Base-by-base conservation (phyloP, 176 grass and related monocot genomes). In the Ampelocalamus luodianensis region DNA sequence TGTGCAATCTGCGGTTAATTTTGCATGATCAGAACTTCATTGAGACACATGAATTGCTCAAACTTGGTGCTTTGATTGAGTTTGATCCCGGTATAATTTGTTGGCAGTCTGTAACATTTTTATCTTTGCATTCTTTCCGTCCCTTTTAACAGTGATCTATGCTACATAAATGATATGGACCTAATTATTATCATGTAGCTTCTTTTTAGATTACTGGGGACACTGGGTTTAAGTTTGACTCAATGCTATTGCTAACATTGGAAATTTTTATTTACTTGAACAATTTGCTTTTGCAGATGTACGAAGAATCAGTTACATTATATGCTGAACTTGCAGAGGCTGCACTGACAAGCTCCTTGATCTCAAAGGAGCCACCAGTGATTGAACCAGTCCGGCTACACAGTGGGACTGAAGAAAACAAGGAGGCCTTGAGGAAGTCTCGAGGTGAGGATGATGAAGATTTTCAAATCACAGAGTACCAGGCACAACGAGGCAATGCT, bases 371-470 rank as follows among this genome's bases (percentile, higher is more conserved):
- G 61, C 88, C 97, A 20, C 88, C 93, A 26, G 83, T 99, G 45
- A 86, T 99, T 44, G 97, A 99, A 74, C 75, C 93, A 6, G 74
- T 98, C 62, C 88, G 96, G 38, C 88, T 98, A 69, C 91, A 98
- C 85, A 98, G 91, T 76, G 96, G 96, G 49, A 93, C 91, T 38
- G 96, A 99, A 85, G 97, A 99, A 89, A 99, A 99, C 79, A 92
- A 87, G 50, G 91, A 99, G 77, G 97, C 81, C 32, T 80, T 99
- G 84, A 86, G 93, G 75, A 96, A 99, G 76, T 99, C 90, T 32
- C 88, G 97, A 26, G 93, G 97, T 24, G 93, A 99, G 81, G 93
- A 94, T 27, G 92, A 96, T 82, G 97, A 99, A 83, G 93, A 89
- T 81, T 99, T 99, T 78, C 97, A 99, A 79, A 99, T 99, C 65